Conservation (phyloP, 345 rosid species). For the Ailanthus altissimus region DNA sequence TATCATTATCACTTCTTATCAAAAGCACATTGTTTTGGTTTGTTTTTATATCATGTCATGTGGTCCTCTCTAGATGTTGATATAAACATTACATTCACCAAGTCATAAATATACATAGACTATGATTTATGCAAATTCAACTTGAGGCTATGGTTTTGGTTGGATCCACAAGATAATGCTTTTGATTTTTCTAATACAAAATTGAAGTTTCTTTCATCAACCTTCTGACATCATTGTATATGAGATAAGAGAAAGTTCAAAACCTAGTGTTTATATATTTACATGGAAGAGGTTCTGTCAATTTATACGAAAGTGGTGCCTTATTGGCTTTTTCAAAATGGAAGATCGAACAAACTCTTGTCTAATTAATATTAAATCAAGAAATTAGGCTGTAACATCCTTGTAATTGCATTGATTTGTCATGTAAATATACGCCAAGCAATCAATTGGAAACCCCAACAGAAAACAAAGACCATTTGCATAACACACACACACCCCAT, state of each 20-base stretch:
- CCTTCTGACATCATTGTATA: not conserved
- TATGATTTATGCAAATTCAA: conserved; percentile 6
- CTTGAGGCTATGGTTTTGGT: too few relatives aligned
- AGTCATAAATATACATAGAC: not conserved
- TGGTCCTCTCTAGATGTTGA: not conserved
- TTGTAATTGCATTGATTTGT: not conserved
- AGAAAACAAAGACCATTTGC: not conserved
- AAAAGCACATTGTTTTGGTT: too few relatives aligned
- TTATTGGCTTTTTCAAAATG: too few relatives aligned
- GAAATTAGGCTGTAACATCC: not conserved
- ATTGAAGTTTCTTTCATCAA: not conserved
- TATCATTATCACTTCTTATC: too few relatives aligned
- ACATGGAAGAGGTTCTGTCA: too few relatives aligned
- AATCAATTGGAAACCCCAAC: not conserved
- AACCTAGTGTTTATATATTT: too few relatives aligned
- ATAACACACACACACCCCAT: not conserved
- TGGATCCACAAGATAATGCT: too few relatives aligned
- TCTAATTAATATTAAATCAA: not conserved
- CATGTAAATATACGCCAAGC: not conserved
- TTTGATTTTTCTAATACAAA: too few relatives aligned
- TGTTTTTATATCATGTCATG: not conserved
- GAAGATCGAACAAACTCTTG: too few relatives aligned
- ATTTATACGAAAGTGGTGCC: too few relatives aligned
- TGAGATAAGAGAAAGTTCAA: not conserved
- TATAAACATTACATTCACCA: too few relatives aligned